phyloP scores from a whole-genome alignment of 208 protist genomes.

The Crithidia brevicula region DNA sequence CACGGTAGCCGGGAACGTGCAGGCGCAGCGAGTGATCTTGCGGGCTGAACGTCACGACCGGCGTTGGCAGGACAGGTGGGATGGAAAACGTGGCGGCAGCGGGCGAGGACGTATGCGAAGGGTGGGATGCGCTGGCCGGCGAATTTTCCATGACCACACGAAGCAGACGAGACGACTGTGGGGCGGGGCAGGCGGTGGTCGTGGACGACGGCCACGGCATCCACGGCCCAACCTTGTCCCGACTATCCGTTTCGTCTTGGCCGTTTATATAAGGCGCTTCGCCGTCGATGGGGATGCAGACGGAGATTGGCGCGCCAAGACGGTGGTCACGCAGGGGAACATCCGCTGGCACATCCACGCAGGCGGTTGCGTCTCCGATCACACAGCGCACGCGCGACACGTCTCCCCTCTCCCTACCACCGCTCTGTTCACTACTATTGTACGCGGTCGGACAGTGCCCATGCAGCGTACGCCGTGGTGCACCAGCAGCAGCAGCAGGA shows the following conservation, averaged over 20 bases:
- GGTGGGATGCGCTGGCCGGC: not conserved
- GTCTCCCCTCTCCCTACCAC: not conserved
- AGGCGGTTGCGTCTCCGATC: not conserved
- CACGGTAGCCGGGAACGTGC: conserved; percentile 13
- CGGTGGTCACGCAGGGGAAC: not conserved
- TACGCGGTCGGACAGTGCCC: not conserved
- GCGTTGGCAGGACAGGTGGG: conserved; percentile 36
- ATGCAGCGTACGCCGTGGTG: too few species aligned
- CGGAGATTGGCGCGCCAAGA: not conserved
- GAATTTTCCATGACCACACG: conserved; percentile 7
- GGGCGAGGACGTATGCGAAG: not conserved
- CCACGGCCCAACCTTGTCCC: not conserved
- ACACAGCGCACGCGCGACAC: not conserved
- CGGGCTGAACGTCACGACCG: conserved; percentile 30
- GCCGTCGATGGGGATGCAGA: conserved; percentile 19
- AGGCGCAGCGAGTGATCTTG: conserved; percentile 24
- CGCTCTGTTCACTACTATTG: not conserved
- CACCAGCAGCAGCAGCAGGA: not conserved
- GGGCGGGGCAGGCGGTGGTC: conserved; percentile 2
- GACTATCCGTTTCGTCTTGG: not conserved
- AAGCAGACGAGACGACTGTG: conserved; percentile 24
- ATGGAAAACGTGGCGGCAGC: conserved; percentile 14
- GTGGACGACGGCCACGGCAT: conserved; percentile 16
- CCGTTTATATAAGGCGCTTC: not conserved
- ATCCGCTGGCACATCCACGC: not conserved